Evolutionary conservation across 2,329 filamentous ascomycete genomes (phyloP), one percentile per base, ranked within the genome.

Genomic region (Diplodia corticola): DNA sequence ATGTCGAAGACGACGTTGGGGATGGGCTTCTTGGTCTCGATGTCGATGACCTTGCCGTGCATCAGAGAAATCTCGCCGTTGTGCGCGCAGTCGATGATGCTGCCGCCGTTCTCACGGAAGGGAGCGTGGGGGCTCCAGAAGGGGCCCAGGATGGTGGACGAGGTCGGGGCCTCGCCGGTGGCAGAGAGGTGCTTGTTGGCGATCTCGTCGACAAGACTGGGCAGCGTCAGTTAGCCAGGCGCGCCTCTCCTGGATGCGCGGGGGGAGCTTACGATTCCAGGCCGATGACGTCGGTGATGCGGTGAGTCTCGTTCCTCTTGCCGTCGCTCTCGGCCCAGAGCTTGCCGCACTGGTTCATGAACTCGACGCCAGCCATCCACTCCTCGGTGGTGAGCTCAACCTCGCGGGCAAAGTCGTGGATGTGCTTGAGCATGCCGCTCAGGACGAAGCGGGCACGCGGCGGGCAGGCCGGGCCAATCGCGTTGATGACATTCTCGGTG

Each of bases 381-480:
- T 93, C 91, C 64, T 91, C 90, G 40, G 87, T 83, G 24, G 88
- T 92, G 59, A 93, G 85, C 79, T 93, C 89, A 70, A 91, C 86
- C 74, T 93, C 91, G 67, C 90, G 88, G 66, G 87, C 85, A 76
- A 93, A 93, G 79, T 92, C 89, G 81, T 93, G 91, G 68, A 93
- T 83, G 80, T 93, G 90, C 59, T 80, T 82, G 78, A 92, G 88
- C 71, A 92, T 78, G 26, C 84, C 82, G 68, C 82, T 77, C 73
- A 93, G 80, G 72, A 93, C 82, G 69, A 86, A 81, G 67, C 88
- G 84, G 72, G 88, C 85, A 67, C 91, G 84, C 65, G 89, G 86
- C 63, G 84, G 81, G n/a, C 87, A 87, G 72, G 90, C 87, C 71
- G 89, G 88, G 64, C 89, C 87, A 82, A 92, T 92, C 72, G 88